Evolutionary conservation across 441 rosid genomes (phyloP).

Genomic region (Brassica balearica): DNA sequence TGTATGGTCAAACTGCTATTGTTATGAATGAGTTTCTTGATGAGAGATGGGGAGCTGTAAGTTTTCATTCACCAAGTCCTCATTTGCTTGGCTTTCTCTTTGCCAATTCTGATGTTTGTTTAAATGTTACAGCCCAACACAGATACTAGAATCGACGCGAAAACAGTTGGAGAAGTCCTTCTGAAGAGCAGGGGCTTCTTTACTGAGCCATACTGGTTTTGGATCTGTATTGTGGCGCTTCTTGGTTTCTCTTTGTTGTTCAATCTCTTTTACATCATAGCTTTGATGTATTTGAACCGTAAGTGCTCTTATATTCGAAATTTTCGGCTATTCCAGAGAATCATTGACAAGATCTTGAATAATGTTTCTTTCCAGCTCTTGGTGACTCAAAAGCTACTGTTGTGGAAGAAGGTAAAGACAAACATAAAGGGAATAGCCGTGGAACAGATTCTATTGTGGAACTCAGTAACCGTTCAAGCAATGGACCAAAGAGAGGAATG

Average conservation of each 20-base stretch:
- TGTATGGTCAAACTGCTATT: conserved; percentile 94
- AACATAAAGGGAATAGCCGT: conserved; percentile 36
- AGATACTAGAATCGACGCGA: conserved; percentile 51
- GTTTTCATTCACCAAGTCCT: conserved; percentile 30
- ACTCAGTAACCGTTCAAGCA: conserved; percentile 41
- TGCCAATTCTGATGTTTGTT: conserved; percentile 2
- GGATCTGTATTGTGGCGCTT: conserved; percentile 81
- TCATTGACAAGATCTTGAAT: conserved; percentile 30
- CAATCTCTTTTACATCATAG: conserved; percentile 65
- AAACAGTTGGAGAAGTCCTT: conserved; percentile 71
- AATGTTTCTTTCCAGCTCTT: conserved; percentile 56
- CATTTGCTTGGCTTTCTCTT: conserved; percentile 19
- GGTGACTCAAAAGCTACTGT: conserved; percentile 59
- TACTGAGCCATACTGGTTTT: conserved; percentile 68
- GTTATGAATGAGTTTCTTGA: conserved; percentile 85
- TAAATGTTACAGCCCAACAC: conserved; percentile 53
- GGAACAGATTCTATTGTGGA: conserved; percentile 46
- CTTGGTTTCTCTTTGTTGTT: conserved; percentile 74
- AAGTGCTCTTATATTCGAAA: conserved; percentile 43
- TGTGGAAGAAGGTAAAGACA: conserved; percentile 50
- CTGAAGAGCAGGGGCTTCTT: conserved; percentile 68
- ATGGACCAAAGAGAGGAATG: conserved; percentile 67
- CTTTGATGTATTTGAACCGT: conserved; percentile 80
- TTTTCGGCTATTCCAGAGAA: not conserved
- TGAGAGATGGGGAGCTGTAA: conserved; percentile 80